Evolutionary conservation across 176 grass and related monocot species (phyloP), one percentile per base, ranked within the genome.

Genomic region (Zizania latifolia): DNA sequence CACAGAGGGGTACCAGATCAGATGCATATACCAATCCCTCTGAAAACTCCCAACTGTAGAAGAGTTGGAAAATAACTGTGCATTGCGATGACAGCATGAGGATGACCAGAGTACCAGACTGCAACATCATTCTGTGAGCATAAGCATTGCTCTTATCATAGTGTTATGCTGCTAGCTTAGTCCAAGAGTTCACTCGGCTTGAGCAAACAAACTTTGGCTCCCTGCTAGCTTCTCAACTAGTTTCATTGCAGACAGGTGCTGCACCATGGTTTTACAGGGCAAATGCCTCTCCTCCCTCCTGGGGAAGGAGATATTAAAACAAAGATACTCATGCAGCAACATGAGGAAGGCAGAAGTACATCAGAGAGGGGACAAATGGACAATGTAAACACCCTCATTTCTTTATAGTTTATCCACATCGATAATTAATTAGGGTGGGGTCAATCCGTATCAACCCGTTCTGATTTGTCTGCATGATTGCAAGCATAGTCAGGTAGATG

Each of bases 321-420:
- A 44, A 45, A 90, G 72, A 95, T 91, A 75, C 65, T 81, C 80
- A 78, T 62, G 48, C 80, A 77, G 60, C 39, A 76, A 70, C 84
- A 73, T 36, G 33, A 83, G 59, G 11, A 29, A 82, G 56, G 62
- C 81, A 48, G 41, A 81, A 72, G 68, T 62, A 82, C 69, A 56
- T 54, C 30, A 78, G 46, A 39, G 79, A 71, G 63, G 43, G 13
- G 41, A 88, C 71, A 86, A 26, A 77, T 23, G 55, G 29, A 43
- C 46, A 70, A 77, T 40, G 65, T 51, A 33, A 29, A 22, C 16
- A 62, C 54, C 35, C 30, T 19, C 63, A 71, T 55, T 81, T 76
- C 7, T 22, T 21, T 51, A 51, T 51, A 51, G 46, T 51, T 65
- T 65, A 41, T 76, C 15, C 64, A 71, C 15, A 50, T 3, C 24